Base-by-base conservation (phyloP, 345 rosid genomes). In the Trapa incisa region DNA sequence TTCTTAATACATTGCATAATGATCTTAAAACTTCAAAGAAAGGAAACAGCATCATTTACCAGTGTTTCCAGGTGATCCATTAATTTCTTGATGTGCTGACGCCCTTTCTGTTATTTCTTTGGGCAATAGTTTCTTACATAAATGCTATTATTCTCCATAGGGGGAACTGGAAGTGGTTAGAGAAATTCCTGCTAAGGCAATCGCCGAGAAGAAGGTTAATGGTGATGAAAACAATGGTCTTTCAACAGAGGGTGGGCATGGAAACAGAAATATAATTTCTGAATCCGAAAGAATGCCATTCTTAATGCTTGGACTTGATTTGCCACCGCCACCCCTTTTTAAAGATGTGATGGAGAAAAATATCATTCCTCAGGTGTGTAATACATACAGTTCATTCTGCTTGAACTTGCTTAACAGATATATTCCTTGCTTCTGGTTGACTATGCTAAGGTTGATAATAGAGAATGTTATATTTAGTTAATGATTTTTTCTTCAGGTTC, bases 271-370 rank as follows among this genome's bases (percentile, higher is more conserved):
- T 45, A 63, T 66, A 75, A 61, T 70, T n/a, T 68, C 73, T 65
- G 96, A 86, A 78, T 76, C 82, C n/a, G 85, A 85, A 68, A 86
- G 86, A 78, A 94, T 89, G 97, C 86, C 96, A 37, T 94, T 84
- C 79, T 77, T 91, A 80, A 91, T 91, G 99, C 96, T 94, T 76
- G 97, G 97, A 37, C 78, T 94, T 71, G 99, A 94, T 82, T 83
- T 94, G 81, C 99, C 99, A 9, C 97, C 97, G 29, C 96, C 96
- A 4, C 99, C 97, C 47, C 89, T 94, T 68, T 94, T 94, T 80
- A 82, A 87, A 82, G 99, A 94, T 67, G 96, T 91, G 73, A 89
- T 94, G 99, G 99, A 94, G 81, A 94, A 94, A 78, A 94, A 91
- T 76, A 94, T 94, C 5, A 94, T 94, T 70, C 99, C 97, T 4